Base-by-base conservation (phyloP, 306 rosid species). In the Fagus sylvatica region DNA sequence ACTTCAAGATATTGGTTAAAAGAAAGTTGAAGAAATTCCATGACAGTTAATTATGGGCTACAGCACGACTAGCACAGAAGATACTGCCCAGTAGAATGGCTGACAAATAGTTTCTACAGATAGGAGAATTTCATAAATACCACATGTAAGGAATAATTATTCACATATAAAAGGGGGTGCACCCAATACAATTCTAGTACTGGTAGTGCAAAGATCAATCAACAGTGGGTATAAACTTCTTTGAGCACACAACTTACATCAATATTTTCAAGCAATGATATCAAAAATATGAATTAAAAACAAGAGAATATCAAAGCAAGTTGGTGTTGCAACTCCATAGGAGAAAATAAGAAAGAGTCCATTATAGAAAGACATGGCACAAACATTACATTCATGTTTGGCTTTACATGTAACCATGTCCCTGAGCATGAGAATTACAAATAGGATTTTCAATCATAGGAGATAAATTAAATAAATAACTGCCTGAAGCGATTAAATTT, bases 401-500 rank as follows among this genome's bases (percentile, higher is more conserved):
- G 71, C 15, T 17, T 11, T 39, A n/a, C 12, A 39, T 17, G 1
- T 16, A 65, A 65, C 71, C 71, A 17, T 39, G 15, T 39, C 40
- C 19, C 33, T 62, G 40, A 62, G 42, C 8, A 62, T 34, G 22
- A 36, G 22, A 57, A 57, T 11, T 34, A 62, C 22, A 5, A 65
- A 16, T 43, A 37, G 15, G 33, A 65, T 39, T 36, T 65, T 39
- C 13, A 65, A 65, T 39, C 49, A 5, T 4, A 65, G 7, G 13
- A 65, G 49, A 15, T n/a, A 37, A 34, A 15, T 62, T 62, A 13
- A 65, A 39, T 65, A 37, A 16, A 36, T 17, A 37, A 39, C 32
- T 17, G 6, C 48, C 5, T 12, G 36, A 42, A 60, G 70, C 70
- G 34, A 56, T 8, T 74, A 60, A 53, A 73, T 72, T 89, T 90